These are phyloP conservation scores for Fusarium sp. DNA, from an alignment of 2,329 filamentous ascomycete species.

Conservation along the genomic window DNA sequence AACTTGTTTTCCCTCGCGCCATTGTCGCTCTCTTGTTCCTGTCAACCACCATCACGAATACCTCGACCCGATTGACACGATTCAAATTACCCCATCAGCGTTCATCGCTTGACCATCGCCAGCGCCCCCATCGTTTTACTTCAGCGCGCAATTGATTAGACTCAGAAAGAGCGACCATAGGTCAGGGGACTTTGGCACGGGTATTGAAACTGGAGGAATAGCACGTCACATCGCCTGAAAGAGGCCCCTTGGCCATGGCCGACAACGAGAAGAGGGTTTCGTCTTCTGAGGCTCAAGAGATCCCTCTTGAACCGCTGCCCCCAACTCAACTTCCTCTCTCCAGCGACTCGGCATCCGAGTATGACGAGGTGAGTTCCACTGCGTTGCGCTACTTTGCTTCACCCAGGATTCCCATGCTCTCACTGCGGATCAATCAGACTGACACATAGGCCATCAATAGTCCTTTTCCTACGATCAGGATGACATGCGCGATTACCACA, in stretches of 20 bases:
- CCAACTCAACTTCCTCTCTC: conserved; percentile 30
- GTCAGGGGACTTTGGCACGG: conserved; percentile 17
- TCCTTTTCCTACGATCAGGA: conserved; percentile 57
- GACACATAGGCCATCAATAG: conserved; percentile 28
- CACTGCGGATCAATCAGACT: conserved; percentile 12
- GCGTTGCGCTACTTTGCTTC: conserved; percentile 8
- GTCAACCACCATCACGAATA: conserved; percentile 5
- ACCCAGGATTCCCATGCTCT: not conserved
- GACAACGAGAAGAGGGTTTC: conserved; percentile 49
- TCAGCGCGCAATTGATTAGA: conserved; percentile 18
- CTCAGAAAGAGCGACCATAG: conserved; percentile 18
- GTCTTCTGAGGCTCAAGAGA: conserved; percentile 34
- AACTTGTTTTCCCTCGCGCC: conserved; percentile 9
- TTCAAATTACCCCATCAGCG: not conserved
- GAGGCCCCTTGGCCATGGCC: conserved; percentile 49
- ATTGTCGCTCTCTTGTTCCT: conserved; percentile 8
- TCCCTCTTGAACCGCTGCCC: conserved; percentile 35
- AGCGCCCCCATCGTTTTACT: not conserved
- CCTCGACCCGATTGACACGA: conserved; percentile 4
- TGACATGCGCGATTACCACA: conserved; percentile 50
- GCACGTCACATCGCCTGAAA: conserved; percentile 30
- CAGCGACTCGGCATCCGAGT: conserved; percentile 44
- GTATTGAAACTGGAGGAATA: conserved; percentile 39
- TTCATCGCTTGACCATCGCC: conserved; percentile 1
- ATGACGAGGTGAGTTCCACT: conserved; percentile 43